A percentile compares a stretch with the other conserved stretches of the same genome.
phyloP scores from a whole-genome alignment of 2,329 filamentous ascomycete genomes.

The Colletotrichum magnum region DNA sequence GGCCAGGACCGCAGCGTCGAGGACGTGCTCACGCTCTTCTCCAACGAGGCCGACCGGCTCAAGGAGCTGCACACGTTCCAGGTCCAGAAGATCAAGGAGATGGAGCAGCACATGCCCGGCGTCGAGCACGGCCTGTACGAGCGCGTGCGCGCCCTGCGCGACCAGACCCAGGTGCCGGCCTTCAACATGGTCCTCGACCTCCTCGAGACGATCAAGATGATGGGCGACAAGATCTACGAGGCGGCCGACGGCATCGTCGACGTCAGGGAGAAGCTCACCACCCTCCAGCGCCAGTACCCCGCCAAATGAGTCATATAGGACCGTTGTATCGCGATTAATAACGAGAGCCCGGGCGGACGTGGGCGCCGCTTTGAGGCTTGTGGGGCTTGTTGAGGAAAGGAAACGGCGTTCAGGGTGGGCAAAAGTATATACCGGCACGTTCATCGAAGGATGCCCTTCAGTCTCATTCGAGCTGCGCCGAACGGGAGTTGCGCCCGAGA shows the following conservation, averaged over 20 bases:
- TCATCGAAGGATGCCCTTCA: constrained; percentile 2
- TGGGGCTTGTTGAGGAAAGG: background rate
- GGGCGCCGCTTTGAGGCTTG: background rate
- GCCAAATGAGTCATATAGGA: constrained; percentile 43
- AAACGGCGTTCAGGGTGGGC: constrained; percentile 36
- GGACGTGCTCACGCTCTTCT: constrained; percentile 40
- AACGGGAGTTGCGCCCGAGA: too few relatives aligned
- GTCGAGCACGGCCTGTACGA: constrained; percentile 62
- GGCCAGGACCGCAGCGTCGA: constrained; percentile 57
- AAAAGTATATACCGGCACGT: constrained; percentile 27
- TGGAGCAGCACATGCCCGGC: constrained; percentile 63
- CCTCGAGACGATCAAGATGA: constrained; percentile 42
- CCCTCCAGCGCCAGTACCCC: constrained; percentile 42
- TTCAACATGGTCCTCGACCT: constrained; percentile 41
- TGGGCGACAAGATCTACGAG: constrained; percentile 42
- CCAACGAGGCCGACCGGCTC: constrained; percentile 42
- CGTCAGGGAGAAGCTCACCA: constrained; percentile 43
- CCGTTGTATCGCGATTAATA: background rate
- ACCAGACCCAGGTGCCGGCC: constrained; percentile 40
- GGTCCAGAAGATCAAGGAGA: constrained; percentile 52
- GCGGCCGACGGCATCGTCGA: constrained; percentile 41
- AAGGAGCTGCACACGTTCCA: constrained; percentile 59
- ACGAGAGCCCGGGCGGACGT: background rate
- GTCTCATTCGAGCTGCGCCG: background rate
- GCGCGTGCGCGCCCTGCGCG: constrained; percentile 40